Percentiles rank a stretch among this genome's conserved stretches.
These are phyloP conservation scores for Calocybe gambosa DNA, from an alignment of 1,284 basidiomycete species.

Conservation along the genomic window DNA sequence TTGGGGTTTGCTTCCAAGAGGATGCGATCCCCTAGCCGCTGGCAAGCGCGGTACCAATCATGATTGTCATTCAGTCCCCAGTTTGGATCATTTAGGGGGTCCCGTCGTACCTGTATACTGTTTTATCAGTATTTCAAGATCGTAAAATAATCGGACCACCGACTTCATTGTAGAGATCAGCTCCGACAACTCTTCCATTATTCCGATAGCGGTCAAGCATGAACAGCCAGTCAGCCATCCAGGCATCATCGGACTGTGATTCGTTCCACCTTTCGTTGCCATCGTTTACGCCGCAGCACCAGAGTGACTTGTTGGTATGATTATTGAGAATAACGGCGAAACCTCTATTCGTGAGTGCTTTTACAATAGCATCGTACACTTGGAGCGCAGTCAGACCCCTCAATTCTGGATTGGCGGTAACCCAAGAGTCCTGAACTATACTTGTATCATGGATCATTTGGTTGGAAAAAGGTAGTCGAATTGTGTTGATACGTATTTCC, in stretches of 20 bases:
- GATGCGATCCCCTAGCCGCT: conserved; percentile 11
- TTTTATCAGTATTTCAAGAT: background rate
- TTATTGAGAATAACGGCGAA: conserved; percentile 16
- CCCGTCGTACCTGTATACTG: conserved; percentile 12
- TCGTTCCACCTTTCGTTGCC: conserved; percentile 16
- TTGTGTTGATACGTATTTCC: conserved; percentile 11
- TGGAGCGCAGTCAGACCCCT: conserved; percentile 12
- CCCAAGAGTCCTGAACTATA: conserved; percentile 10
- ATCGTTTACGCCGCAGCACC: conserved; percentile 14
- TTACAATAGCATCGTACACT: conserved; percentile 13
- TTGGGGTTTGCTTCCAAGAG: conserved; percentile 13
- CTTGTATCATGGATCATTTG: conserved; percentile 15
- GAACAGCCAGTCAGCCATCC: conserved; percentile 14
- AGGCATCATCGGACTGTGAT: conserved; percentile 12
- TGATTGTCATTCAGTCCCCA: conserved; percentile 9
- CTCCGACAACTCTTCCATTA: conserved; percentile 11
- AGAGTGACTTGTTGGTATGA: conserved; percentile 15
- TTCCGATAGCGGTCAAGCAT: conserved; percentile 14
- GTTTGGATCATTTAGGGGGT: conserved; percentile 12
- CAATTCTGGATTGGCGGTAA: conserved; percentile 11
- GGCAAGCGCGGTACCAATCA: conserved; percentile 12
- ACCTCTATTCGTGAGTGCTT: conserved; percentile 12
- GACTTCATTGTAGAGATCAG: conserved; percentile 16
- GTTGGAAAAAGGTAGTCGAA: conserved; percentile 15
- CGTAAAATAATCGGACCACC: background rate